A percentile compares a stretch with the other conserved stretches of the same genome.
These are phyloP conservation scores for Brassica carinata DNA, from an alignment of 345 rosid genomes.

Conservation along the genomic window DNA sequence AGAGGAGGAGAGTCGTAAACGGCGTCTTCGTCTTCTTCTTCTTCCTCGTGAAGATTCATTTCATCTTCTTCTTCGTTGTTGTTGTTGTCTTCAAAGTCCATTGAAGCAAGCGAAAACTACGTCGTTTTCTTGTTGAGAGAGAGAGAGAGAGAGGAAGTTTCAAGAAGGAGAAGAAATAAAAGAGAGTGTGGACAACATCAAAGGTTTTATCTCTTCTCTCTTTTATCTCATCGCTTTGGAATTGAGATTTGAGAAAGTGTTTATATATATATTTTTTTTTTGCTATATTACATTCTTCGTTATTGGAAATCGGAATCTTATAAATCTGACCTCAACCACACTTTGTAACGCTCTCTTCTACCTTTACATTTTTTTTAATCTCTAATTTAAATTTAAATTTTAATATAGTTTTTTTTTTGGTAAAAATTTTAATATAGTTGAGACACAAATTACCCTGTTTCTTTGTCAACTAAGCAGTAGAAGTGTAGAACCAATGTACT, in stretches of 20 bases:
- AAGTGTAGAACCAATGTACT: background rate
- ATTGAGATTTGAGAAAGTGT: conserved; percentile 16
- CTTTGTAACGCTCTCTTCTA: conserved; percentile 41
- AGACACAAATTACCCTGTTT: background rate
- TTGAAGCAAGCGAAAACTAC: conserved; percentile 24
- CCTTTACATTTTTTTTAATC: conserved; percentile 8
- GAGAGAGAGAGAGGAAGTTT: conserved; percentile 7
- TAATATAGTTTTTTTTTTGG: too few species aligned
- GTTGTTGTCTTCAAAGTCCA: conserved; percentile 40
- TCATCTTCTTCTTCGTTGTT: conserved; percentile 64
- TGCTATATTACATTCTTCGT: conserved; percentile 7
- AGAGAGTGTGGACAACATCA: conserved; percentile 53
- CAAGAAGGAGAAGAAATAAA: conserved; percentile 21
- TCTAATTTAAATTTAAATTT: background rate
- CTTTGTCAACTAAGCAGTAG: conserved; percentile 8
- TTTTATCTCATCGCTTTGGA: conserved; percentile 3
- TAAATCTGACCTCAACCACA: conserved; percentile 40
- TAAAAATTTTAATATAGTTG: background rate
- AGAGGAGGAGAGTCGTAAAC: conserved; percentile 46
- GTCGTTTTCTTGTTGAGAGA: conserved; percentile 27
- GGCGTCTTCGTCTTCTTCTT: conserved; percentile 43
- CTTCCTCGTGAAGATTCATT: conserved; percentile 46
- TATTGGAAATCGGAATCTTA: conserved; percentile 42
- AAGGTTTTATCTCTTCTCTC: conserved; percentile 23
- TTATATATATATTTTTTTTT: background rate